A percentile compares a stretch with the other conserved stretches of the same genome.
Evolutionary conservation across 768 basidiomycete species (phyloP).

Genomic region (Cystofilobasidium capitatum): DNA sequence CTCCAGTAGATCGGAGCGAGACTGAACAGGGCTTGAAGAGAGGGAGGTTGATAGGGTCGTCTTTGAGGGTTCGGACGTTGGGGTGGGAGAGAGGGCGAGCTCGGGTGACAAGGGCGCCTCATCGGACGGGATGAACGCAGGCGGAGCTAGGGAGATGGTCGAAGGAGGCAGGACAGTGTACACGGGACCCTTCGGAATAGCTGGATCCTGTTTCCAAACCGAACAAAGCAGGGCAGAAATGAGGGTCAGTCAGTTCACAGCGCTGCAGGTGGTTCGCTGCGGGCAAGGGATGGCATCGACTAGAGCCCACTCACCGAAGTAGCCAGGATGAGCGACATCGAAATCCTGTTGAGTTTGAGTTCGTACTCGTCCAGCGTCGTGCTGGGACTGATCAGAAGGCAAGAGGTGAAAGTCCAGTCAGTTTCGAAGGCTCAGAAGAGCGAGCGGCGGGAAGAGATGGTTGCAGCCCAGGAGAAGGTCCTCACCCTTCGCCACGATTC

Average conservation of each 20-base stretch:
- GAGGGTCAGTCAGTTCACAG: too few relatives aligned
- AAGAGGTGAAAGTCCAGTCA: too few relatives aligned
- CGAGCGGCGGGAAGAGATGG: background rate
- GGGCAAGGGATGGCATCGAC: background rate
- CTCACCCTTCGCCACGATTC: background rate
- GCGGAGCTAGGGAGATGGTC: background rate
- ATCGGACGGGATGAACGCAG: background rate
- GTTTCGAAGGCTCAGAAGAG: background rate
- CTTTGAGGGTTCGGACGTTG: background rate
- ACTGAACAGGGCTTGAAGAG: too few relatives aligned
- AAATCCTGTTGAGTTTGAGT: conserved; percentile 20
- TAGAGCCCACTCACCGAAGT: background rate
- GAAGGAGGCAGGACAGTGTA: background rate
- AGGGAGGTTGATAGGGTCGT: too few relatives aligned
- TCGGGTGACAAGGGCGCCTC: background rate
- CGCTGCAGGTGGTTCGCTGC: too few relatives aligned
- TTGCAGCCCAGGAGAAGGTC: background rate
- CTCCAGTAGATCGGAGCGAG: too few relatives aligned
- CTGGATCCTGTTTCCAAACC: background rate
- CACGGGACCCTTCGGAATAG: background rate
- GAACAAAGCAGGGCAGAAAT: background rate
- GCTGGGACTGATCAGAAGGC: conserved; percentile 12
- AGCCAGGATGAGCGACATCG: conserved; percentile 23
- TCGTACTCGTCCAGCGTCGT: conserved; percentile 15
- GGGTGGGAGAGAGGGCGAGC: conserved; percentile 4